Conservation (phyloP, 345 rosid species). For the Garcia nutans region DNA sequence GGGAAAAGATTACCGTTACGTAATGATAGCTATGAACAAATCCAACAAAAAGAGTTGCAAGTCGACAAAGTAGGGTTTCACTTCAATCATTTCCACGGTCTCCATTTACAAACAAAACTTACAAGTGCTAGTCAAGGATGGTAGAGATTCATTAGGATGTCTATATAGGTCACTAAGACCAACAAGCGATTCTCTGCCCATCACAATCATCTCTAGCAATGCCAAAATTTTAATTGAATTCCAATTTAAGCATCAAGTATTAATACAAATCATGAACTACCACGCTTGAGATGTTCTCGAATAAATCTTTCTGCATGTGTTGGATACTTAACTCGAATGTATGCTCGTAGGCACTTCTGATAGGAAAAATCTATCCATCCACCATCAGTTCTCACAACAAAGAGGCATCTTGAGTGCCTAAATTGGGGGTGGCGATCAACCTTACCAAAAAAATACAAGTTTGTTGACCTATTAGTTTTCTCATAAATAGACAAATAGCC, state of each 20-base stretch:
- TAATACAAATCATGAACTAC: conserved; percentile 36
- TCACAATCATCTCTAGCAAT: conserved; percentile 3
- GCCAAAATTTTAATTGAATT: conserved; percentile 15
- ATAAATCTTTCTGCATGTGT: conserved; percentile 74
- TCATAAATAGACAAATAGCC: conserved; percentile 5
- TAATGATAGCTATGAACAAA: conserved; percentile 10
- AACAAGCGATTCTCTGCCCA: neutral
- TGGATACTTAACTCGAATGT: conserved; percentile 68
- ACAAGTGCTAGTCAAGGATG: conserved; percentile 27
- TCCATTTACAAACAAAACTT: conserved; percentile 25
- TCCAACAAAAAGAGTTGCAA: conserved; percentile 24
- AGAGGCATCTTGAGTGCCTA: conserved; percentile 72
- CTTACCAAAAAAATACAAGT: conserved; percentile 34
- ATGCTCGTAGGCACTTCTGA: conserved; percentile 83
- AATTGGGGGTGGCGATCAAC: conserved; percentile 91
- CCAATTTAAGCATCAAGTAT: conserved; percentile 5
- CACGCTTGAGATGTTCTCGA: conserved; percentile 67
- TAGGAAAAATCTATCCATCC: conserved; percentile 96
- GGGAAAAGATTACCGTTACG: conserved; percentile 16
- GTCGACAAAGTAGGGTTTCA: conserved; percentile 36
- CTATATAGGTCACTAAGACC: neutral
- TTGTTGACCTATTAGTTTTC: conserved; percentile 17
- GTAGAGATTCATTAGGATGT: conserved; percentile 15
- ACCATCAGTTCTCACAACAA: conserved; percentile 92
- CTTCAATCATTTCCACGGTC: conserved; percentile 40